Evolutionary conservation across 2,329 filamentous ascomycete species (phyloP).

Genomic region (Pseudogymnoascus sp.): DNA sequence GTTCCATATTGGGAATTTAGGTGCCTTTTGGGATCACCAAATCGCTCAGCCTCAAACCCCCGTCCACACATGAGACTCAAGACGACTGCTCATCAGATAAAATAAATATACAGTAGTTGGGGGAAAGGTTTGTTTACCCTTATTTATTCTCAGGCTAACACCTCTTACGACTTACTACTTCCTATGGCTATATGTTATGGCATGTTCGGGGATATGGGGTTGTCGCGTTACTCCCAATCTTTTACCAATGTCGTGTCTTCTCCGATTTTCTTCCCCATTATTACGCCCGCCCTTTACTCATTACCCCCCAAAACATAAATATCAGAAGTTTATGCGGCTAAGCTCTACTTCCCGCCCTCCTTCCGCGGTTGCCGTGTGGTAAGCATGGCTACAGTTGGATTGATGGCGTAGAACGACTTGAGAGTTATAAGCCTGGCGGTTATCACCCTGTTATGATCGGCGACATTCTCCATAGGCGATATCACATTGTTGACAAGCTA

Average conservation of each 20-base stretch:
- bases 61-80: background rate
- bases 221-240: background rate
- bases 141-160: no score
- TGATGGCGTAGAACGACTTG: constrained; percentile 16
- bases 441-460: constrained; percentile 19
- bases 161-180: background rate
- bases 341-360: background rate
- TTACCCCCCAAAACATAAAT: background rate
- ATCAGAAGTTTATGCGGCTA: background rate
- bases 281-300: background rate
- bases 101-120: no score
- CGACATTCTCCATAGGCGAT: constrained; percentile 28
- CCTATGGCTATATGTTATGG: background rate
- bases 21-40: background rate
- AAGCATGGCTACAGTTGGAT: background rate
- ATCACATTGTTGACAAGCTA: constrained; percentile 33
- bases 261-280: background rate
- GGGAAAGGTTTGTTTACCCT: no score
- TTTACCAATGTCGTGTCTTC: background rate
- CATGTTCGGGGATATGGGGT: background rate
- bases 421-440: constrained; percentile 16
- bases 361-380: background rate
- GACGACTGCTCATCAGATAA: no score
- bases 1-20: background rate
- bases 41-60: background rate